These are phyloP conservation scores for Pichia sp. DNA, from an alignment of 1,139 yeast genomes.

Conservation along the genomic window DNA sequence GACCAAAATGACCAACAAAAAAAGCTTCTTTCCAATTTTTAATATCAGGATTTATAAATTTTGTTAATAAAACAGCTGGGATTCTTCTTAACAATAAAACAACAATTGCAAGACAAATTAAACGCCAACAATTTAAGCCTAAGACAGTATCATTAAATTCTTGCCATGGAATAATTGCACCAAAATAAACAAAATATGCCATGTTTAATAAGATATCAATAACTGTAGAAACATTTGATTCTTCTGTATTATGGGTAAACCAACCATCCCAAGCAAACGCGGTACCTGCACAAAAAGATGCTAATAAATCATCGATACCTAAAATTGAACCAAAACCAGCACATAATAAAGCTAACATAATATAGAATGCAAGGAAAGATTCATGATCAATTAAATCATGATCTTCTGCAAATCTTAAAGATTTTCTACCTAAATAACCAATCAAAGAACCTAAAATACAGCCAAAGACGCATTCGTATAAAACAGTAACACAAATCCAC, in stretches of 20 bases:
- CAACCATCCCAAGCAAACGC: conserved; percentile 98
- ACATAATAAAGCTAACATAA: conserved; percentile 77
- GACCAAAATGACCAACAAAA: conserved; percentile 97
- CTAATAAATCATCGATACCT: conserved; percentile 89
- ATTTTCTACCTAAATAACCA: conserved; percentile 71
- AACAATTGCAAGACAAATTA: conserved; percentile 74
- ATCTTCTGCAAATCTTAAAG: conserved; percentile 73
- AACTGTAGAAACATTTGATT: conserved; percentile 87
- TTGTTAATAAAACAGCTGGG: conserved; percentile 76
- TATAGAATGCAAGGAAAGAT: conserved; percentile 85
- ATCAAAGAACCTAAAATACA: conserved; percentile 67
- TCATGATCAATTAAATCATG: conserved; percentile 81
- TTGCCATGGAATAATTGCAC: conserved; percentile 92
- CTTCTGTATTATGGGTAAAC: conserved; percentile 82
- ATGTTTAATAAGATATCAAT: conserved; percentile 79
- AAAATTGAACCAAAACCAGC: conserved; percentile 91
- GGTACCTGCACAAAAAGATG: conserved; percentile 93
- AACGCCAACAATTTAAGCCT: conserved; percentile 81
- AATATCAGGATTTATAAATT: conserved; percentile 85
- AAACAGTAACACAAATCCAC: conserved; percentile 74
- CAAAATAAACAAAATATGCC: conserved; percentile 88
- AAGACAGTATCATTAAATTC: conserved; percentile 60
- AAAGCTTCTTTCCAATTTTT: conserved; percentile 93
- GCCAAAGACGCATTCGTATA: conserved; percentile 88
- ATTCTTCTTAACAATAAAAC: conserved; percentile 78